phyloP scores from a whole-genome alignment of 2,329 filamentous ascomycete species.

The Scedosporium boydii region DNA sequence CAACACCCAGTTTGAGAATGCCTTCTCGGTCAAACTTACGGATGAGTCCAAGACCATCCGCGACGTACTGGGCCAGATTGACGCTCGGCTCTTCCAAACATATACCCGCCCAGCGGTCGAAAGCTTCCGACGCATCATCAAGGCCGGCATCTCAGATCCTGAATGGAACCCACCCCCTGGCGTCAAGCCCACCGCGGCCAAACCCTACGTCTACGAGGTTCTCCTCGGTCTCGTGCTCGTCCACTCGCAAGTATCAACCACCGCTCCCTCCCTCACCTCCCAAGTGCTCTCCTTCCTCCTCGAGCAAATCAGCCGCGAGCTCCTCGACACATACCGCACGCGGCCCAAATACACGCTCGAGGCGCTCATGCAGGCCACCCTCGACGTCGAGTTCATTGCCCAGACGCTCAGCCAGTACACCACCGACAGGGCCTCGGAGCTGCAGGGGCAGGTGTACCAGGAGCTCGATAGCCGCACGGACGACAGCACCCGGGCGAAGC shows the following conservation, averaged over 20 bases:
- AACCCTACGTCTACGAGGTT: slow-evolving; percentile 81
- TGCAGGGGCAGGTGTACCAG: slow-evolving; percentile 85
- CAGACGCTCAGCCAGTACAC: slow-evolving; percentile 89
- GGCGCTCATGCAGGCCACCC: slow-evolving; percentile 89
- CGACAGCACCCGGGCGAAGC: slow-evolving; percentile 65
- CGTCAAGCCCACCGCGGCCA: slow-evolving; percentile 61
- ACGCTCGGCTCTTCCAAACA: slow-evolving; percentile 80
- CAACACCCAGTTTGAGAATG: slow-evolving; percentile 86
- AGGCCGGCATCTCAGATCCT: slow-evolving; percentile 58
- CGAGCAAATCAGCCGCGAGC: slow-evolving; percentile 67
- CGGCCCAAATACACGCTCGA: slow-evolving; percentile 63
- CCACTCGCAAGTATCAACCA: slow-evolving; percentile 81
- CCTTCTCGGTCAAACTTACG: slow-evolving; percentile 88
- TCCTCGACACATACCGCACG: slow-evolving; percentile 70
- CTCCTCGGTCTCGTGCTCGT: slow-evolving; percentile 81
- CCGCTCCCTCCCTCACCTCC: slow-evolving; percentile 62
- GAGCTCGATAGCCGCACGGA: slow-evolving; percentile 84
- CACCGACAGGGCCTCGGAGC: slow-evolving; percentile 68
- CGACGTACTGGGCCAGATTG: slow-evolving; percentile 84
- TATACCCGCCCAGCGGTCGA: slow-evolving; percentile 75
- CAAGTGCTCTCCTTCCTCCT: slow-evolving; percentile 82
- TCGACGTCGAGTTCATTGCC: slow-evolving; percentile 93
- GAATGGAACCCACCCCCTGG: slow-evolving; percentile 57
- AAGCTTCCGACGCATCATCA: slow-evolving; percentile 59
- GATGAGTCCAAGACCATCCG: slow-evolving; percentile 89